phyloP scores from a whole-genome alignment of 108 stramenopile species.

The Nitzschia palea region DNA sequence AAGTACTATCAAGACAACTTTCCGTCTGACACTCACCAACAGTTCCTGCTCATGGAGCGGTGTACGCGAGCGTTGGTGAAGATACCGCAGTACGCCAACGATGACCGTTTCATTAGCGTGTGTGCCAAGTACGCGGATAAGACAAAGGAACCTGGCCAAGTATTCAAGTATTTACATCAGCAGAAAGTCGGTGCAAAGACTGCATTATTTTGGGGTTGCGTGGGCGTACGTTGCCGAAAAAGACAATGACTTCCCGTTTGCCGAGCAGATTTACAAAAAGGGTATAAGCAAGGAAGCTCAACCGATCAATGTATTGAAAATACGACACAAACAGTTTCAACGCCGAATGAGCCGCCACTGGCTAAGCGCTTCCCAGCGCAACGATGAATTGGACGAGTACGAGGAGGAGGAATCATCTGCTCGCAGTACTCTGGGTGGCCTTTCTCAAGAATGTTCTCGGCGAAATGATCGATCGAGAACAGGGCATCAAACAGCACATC shows the following conservation, averaged over 20 bases:
- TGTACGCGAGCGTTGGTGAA: constrained; percentile 67
- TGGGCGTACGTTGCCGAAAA: constrained; percentile 71
- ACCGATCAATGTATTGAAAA: constrained; percentile 62
- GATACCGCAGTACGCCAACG: constrained; percentile 60
- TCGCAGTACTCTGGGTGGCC: constrained; percentile 52
- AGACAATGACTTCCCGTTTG: constrained; percentile 52
- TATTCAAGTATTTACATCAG: constrained; percentile 76
- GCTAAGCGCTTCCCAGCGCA: constrained; percentile 55
- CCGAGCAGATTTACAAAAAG: constrained; percentile 64
- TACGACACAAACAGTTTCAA: constrained; percentile 79
- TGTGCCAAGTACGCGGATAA: constrained; percentile 84
- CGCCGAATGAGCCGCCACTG: constrained; percentile 81
- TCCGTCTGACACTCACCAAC: constrained; percentile 69
- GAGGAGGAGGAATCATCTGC: constrained; percentile 24
- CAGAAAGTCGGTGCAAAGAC: constrained; percentile 57
- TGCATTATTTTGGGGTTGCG: constrained; percentile 70
- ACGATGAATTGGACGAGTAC: constrained; percentile 41
- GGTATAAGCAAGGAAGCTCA: constrained; percentile 67
- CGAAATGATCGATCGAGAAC: constrained; percentile 44
- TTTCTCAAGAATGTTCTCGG: constrained; percentile 44
- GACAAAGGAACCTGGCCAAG: constrained; percentile 56
- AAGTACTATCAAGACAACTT: constrained; percentile 69
- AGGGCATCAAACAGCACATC: not conserved
- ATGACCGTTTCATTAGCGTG: constrained; percentile 71
- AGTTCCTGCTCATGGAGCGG: constrained; percentile 82